Base-by-base conservation (phyloP, 2,329 filamentous ascomycete species). In the Helotiales sp. region DNA sequence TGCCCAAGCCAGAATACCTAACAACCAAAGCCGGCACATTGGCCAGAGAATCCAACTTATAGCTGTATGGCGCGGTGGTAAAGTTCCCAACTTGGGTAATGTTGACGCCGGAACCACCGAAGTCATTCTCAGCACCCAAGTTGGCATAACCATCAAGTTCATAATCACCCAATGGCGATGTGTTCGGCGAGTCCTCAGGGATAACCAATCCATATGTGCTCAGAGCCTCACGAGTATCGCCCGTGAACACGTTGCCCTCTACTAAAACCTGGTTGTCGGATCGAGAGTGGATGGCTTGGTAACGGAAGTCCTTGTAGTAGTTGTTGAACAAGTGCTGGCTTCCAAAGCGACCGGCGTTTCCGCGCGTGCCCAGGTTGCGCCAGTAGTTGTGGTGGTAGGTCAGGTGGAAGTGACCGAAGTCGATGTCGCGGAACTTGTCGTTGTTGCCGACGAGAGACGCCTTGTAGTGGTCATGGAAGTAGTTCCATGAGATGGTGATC, bases 311-410 rank as follows among this genome's bases (percentile, higher is more conserved):
- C 10, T 63, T 63, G 61, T 63, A 63, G 47, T 52, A 55, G 61
- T 63, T 63, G 37, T 63, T 63, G 49, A 37, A 63, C 26, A 63
- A 26, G 34, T 63, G 61, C 17, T 63, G 61, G 49, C 40, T 28
- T 17, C 61, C 61, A 15, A 63, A 63, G 13, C 61, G 61, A 43
- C 61, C 61, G 17, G 61, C 61, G 49, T 63, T 63, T 32, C 61
- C 61, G 17, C 61, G 45, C 13, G 61, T 63, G 28, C 61, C 61
- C 10, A 63, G 30, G n/a, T 63, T 63, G 28, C 49, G 28, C 32
- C 32, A 63, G 49, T 63, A 63, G 34, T 63, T 63, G 61, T 63
- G 61, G 24, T 63, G 61, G 37, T 63, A 63, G 11, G 61, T 63
- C 0, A 63, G 32, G 61, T 63, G 61, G 13, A 63, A 22, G 24